phyloP scores from a whole-genome alignment of 1,139 yeast genomes.

The Casaregolazyma lundiana region DNA sequence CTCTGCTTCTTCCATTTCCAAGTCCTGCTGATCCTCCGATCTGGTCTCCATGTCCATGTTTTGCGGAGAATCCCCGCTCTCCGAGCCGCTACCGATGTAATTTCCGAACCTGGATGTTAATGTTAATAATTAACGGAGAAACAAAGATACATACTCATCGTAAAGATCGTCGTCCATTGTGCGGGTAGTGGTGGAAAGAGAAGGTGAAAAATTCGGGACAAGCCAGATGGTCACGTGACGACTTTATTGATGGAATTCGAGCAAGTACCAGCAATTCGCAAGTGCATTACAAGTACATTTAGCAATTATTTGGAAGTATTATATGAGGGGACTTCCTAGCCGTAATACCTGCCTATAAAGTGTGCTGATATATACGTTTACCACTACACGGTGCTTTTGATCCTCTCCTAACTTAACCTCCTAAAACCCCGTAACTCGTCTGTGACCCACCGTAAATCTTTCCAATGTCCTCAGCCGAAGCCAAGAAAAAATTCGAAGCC shows the following conservation, averaged over 20 bases:
- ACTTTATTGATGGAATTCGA: too few relatives aligned
- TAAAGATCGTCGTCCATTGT: constrained; percentile 50
- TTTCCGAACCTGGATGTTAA: constrained; percentile 52
- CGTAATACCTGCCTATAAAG: too few relatives aligned
- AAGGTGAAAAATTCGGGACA: too few relatives aligned
- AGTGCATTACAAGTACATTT: too few relatives aligned
- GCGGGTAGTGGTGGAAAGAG: neutral
- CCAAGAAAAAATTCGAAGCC: constrained; percentile 59
- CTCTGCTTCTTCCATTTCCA: constrained; percentile 13
- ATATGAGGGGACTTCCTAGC: too few relatives aligned
- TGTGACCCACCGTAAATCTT: neutral
- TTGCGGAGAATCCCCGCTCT: constrained; percentile 9
- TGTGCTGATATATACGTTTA: too few relatives aligned
- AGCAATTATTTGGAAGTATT: too few relatives aligned
- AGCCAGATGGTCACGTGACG: too few relatives aligned
- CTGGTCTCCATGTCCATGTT: neutral
- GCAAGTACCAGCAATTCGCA: too few relatives aligned
- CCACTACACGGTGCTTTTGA: too few relatives aligned
- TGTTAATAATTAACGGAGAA: constrained; percentile 3
- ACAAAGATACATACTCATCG: constrained; percentile 53
- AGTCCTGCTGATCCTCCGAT: constrained; percentile 10
- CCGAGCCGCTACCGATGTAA: constrained; percentile 44
- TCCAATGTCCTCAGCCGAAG: constrained; percentile 17
- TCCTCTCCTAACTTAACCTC: neutral
- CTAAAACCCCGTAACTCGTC: neutral